Evolutionary conservation across 345 rosid genomes (phyloP).

Genomic region (Aquilaria yunnanensis): DNA sequence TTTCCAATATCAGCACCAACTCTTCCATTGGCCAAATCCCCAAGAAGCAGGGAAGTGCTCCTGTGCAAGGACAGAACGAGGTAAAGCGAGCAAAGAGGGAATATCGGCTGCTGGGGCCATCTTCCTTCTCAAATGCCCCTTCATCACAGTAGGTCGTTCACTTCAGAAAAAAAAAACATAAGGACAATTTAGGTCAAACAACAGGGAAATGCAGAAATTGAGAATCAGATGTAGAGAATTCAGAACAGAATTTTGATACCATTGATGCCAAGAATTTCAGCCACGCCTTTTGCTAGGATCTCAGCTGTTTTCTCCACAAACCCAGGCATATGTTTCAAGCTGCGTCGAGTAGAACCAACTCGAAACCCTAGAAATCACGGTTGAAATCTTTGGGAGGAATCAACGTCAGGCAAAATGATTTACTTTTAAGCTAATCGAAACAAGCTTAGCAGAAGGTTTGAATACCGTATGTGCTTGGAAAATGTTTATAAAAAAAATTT

Average conservation of each 20-base stretch:
- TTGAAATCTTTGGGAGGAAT: not conserved
- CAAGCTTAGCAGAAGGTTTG: too few relatives aligned
- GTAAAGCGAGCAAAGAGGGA: too few relatives aligned
- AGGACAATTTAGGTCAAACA: too few relatives aligned
- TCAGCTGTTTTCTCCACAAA: slow-evolving; percentile 84
- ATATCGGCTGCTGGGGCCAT: too few relatives aligned
- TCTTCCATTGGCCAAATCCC: too few relatives aligned
- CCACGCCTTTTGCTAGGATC: slow-evolving; percentile 77
- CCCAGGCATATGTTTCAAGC: slow-evolving; percentile 95
- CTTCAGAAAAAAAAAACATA: slow-evolving; percentile 24
- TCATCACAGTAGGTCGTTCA: slow-evolving; percentile 95
- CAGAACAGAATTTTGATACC: slow-evolving; percentile 28
- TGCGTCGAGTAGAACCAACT: slow-evolving; percentile 14
- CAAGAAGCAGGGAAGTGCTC: too few relatives aligned
- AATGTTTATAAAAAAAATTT: not conserved
- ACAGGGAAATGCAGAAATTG: not conserved
- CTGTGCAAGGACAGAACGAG: too few relatives aligned
- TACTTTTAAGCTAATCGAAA: too few relatives aligned
- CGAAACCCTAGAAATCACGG: not conserved
- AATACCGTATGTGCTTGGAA: too few relatives aligned
- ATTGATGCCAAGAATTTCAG: slow-evolving; percentile 72
- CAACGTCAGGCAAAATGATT: not conserved
- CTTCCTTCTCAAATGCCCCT: slow-evolving; percentile 19
- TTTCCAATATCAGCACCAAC: too few relatives aligned
- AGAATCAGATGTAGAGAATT: not conserved